These are phyloP conservation scores for Moricandia arvensis DNA, from an alignment of 345 rosid genomes.

Conservation along the genomic window DNA sequence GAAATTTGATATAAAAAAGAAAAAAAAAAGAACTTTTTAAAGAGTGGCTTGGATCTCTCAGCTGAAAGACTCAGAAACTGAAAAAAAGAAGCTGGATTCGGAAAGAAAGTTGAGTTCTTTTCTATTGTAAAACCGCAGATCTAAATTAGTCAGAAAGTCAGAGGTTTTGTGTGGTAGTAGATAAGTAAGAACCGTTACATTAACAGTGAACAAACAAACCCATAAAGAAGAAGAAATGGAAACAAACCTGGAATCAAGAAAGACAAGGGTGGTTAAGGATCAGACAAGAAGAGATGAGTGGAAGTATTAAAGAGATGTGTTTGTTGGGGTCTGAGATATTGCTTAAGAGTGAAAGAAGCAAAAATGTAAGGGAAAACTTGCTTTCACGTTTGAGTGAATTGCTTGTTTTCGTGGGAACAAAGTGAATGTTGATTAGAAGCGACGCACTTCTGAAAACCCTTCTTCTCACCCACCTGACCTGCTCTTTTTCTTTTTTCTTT, in stretches of 20 bases:
- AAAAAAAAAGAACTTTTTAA: neutral
- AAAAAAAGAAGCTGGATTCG: too few relatives aligned
- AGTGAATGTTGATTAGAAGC: constrained; percentile 34
- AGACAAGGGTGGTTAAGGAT: neutral
- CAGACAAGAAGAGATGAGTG: neutral
- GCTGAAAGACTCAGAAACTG: too few relatives aligned
- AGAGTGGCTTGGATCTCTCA: neutral
- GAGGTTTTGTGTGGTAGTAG: too few relatives aligned
- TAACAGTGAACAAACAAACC: neutral
- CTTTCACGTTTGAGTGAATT: constrained; percentile 36
- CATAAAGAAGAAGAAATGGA: too few relatives aligned
- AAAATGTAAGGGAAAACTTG: constrained; percentile 12
- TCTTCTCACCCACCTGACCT: too few relatives aligned
- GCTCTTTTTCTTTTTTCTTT: neutral
- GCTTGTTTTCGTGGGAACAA: constrained; percentile 36
- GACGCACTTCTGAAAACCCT: neutral
- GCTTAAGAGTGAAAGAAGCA: constrained; percentile 11
- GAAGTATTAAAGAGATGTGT: constrained; percentile 2
- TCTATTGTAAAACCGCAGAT: too few relatives aligned
- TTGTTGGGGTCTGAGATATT: neutral
- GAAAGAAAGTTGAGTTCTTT: too few relatives aligned
- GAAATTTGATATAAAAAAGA: too few relatives aligned
- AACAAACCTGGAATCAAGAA: constrained; percentile 23
- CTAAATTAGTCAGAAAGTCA: too few relatives aligned
- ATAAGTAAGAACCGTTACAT: too few relatives aligned